Base-by-base conservation (phyloP, 108 stramenopile species). In the Fistulifera pelliculosa region DNA sequence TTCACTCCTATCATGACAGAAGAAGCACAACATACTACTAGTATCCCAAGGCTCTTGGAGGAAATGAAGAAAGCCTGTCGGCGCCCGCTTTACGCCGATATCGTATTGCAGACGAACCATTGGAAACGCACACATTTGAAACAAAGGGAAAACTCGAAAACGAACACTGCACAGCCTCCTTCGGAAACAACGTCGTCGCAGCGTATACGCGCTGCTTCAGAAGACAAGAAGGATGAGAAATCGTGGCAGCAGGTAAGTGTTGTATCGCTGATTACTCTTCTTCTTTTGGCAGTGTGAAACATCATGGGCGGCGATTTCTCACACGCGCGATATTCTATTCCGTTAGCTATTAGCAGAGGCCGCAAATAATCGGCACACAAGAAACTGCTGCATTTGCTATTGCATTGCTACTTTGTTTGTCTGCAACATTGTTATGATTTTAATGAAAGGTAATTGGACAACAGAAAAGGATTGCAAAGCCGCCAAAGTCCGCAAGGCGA, bases 341-440 rank as follows among this genome's bases (percentile, higher is more conserved):
- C n/a, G n/a, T n/a, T 45, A 77, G 72, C 54, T 78, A 28, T 26
- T 78, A 39, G 10, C 41, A 26, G 62, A 78, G 18, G 73, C 77
- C 1, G 48, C 69, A 5, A 10, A 25, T 74, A 44, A 42, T 74
- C n/a, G n/a, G n/a, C n/a, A n/a, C n/a, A n/a, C n/a, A n/a, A n/a
- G n/a, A n/a, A n/a, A n/a, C n/a, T n/a, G n/a, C n/a, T n/a, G n/a
- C n/a, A n/a, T n/a, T n/a, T n/a, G n/a, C n/a, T n/a, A n/a, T n/a
- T n/a, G n/a, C n/a, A n/a, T n/a, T n/a, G n/a, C n/a, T n/a, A n/a
- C n/a, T n/a, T n/a, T n/a, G n/a, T n/a, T n/a, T n/a, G n/a, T n/a
- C n/a, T n/a, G n/a, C n/a, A n/a, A n/a, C n/a, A n/a, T n/a, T n/a
- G n/a, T n/a, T n/a, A n/a, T n/a, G n/a, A n/a, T n/a, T n/a, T n/a